phyloP scores from a whole-genome alignment of 2,329 filamentous ascomycete genomes.

The Colletotrichum ledebouriae region DNA sequence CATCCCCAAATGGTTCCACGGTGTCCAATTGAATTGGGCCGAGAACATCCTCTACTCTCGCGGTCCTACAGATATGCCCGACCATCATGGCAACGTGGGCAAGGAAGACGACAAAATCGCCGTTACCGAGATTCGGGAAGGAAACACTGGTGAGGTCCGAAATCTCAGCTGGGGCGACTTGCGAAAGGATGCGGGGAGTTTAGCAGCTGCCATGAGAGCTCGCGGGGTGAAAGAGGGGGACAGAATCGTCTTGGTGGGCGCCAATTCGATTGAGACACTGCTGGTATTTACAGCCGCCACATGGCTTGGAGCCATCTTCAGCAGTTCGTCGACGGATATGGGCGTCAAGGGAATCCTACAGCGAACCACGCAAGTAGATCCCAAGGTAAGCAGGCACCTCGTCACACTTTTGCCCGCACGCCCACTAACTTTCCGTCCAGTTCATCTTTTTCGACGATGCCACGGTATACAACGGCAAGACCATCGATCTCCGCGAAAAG shows the following conservation, averaged over 20 bases:
- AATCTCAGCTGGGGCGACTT: constrained; percentile 78
- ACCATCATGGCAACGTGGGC: constrained; percentile 62
- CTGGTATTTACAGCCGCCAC: constrained; percentile 77
- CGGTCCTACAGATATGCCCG: constrained; percentile 55
- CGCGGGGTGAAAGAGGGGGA: constrained; percentile 79
- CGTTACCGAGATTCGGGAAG: constrained; percentile 80
- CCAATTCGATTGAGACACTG: constrained; percentile 81
- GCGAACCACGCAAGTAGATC: constrained; percentile 79
- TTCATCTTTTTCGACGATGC: constrained; percentile 89
- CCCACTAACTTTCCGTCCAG: constrained; percentile 4
- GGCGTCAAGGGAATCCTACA: constrained; percentile 83
- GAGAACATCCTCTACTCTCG: constrained; percentile 82
- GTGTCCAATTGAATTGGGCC: constrained; percentile 80
- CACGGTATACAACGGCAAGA: constrained; percentile 84
- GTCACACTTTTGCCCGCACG: neutral
- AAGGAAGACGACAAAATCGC: constrained; percentile 82
- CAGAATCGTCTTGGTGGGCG: constrained; percentile 80
- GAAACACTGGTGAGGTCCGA: constrained; percentile 62
- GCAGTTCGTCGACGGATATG: constrained; percentile 85
- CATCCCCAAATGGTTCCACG: constrained; percentile 83
- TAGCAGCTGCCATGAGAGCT: constrained; percentile 76
- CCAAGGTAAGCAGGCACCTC: constrained; percentile 62
- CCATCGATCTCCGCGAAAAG: constrained; percentile 78
- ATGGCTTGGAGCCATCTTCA: constrained; percentile 81
- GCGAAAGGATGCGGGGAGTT: constrained; percentile 66